phyloP scores from a whole-genome alignment of 129 eudicot genomes.

The Chrysanthemum seticuspe region DNA sequence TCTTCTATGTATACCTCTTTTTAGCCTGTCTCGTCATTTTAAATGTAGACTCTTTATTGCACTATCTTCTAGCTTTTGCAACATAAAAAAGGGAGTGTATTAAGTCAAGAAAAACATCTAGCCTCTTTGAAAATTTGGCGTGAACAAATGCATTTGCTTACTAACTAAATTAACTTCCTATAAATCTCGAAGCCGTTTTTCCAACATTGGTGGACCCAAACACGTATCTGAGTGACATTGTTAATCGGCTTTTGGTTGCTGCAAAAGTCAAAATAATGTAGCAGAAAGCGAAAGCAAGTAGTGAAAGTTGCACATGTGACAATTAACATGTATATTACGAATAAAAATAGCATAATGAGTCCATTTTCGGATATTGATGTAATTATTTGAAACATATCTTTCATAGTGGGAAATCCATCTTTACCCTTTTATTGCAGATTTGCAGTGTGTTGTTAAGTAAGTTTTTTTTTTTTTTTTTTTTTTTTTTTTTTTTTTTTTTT shows the following conservation, averaged over 20 bases:
- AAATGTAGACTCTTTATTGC: too few species aligned
- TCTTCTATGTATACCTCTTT: too few species aligned
- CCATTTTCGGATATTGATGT: slow-evolving; percentile 24
- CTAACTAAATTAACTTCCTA: background rate
- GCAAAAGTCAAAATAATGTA: slow-evolving; percentile 29
- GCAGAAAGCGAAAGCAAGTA: slow-evolving; percentile 15
- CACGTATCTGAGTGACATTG: background rate
- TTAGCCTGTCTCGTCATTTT: too few species aligned
- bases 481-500: too few species aligned
- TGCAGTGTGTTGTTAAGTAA: too few species aligned
- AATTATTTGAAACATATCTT: slow-evolving; percentile 14
- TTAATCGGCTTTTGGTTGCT: slow-evolving; percentile 35
- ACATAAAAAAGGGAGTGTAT: too few species aligned
- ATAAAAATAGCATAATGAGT: slow-evolving; percentile 5
- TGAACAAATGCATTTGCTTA: too few species aligned
- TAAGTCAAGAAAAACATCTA: too few species aligned
- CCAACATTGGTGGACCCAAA: background rate
- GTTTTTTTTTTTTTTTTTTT: too few species aligned
- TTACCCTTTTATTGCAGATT: background rate
- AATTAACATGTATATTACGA: background rate
- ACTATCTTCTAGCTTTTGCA: too few species aligned
- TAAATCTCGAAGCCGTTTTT: slow-evolving; percentile 24
- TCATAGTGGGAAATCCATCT: slow-evolving; percentile 20
- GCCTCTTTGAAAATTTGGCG: too few species aligned
- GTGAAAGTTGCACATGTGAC: slow-evolving; percentile 23